Percentiles rank a stretch among this genome's conserved stretches.
Conservation (phyloP, 805 yeast species). For the Phaffomyces thermotolerans region DNA sequence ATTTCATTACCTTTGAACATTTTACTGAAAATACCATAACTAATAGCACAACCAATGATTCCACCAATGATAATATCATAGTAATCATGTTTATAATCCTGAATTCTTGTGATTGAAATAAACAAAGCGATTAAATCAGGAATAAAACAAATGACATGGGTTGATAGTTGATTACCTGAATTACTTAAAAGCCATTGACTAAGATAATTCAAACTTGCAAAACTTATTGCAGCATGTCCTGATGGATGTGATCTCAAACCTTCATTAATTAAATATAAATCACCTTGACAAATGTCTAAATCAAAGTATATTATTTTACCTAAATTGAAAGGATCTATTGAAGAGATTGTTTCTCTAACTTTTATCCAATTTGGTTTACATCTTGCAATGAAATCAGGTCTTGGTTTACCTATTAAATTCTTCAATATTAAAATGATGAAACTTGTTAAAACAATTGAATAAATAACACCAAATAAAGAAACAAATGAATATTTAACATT, state of each 20-base stretch:
- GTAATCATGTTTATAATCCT: slow-evolving; percentile 90
- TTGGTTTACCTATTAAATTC: slow-evolving; percentile 75
- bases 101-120: slow-evolving; percentile 78
- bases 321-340: slow-evolving; percentile 4
- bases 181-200: slow-evolving; percentile 63
- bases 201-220: slow-evolving; percentile 55
- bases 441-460: slow-evolving; percentile 7
- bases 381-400: slow-evolving; percentile 87
- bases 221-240: slow-evolving; percentile 68
- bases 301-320: slow-evolving; percentile 8
- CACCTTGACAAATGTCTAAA: slow-evolving; percentile 50
- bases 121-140: slow-evolving; percentile 66
- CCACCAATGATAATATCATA: slow-evolving; percentile 77
- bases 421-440: slow-evolving; percentile 41
- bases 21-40: slow-evolving; percentile 12
- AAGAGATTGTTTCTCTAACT: slow-evolving; percentile 8
- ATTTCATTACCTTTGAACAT: slow-evolving; percentile 17
- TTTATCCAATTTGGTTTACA: slow-evolving; percentile 49
- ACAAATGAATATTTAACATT: slow-evolving; percentile 6
- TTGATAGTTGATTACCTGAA: slow-evolving; percentile 20
- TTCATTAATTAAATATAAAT: slow-evolving; percentile 40
- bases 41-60: slow-evolving; percentile 41
- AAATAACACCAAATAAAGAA: slow-evolving; percentile 6
- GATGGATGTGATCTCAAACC: slow-evolving; percentile 79
- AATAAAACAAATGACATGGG: slow-evolving; percentile 24